Percentiles rank a stretch among this genome's conserved stretches.
Conservation (phyloP, 257 asterid genomes). For the Solanum lignicaule region DNA sequence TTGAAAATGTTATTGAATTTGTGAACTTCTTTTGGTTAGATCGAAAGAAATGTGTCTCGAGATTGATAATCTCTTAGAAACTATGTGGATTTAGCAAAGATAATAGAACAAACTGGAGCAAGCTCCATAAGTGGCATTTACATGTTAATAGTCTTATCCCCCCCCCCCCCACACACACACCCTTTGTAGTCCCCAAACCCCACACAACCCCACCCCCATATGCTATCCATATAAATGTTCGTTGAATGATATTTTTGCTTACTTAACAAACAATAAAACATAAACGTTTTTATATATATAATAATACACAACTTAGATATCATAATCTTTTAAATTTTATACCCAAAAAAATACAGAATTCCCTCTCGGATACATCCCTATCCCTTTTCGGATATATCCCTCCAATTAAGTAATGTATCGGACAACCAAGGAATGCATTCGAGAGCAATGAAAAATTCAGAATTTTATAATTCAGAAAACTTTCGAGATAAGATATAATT, state of each 20-base stretch:
- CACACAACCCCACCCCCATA: neutral
- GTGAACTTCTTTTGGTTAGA: neutral
- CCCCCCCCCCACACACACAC: neutral
- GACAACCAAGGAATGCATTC: too few species aligned
- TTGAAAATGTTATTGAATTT: neutral
- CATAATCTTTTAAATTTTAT: too few species aligned
- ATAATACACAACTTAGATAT: too few species aligned
- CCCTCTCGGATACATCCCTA: too few species aligned
- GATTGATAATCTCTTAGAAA: neutral
- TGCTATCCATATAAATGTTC: neutral
- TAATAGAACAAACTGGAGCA: neutral
- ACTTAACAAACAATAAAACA: neutral
- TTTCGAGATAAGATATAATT: too few species aligned
- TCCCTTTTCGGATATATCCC: rapidly evolving
- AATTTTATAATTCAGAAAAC: too few species aligned
- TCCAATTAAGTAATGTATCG: too few species aligned
- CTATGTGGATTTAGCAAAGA: neutral
- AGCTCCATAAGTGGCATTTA: neutral
- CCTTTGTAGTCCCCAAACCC: neutral
- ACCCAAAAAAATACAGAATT: too few species aligned
- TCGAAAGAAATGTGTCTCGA: neutral
- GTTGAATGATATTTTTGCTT: neutral
- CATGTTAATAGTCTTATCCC: neutral
- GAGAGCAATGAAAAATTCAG: too few species aligned
- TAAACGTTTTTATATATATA: too few species aligned